These are phyloP conservation scores for Kwoniella heveanensis DNA, from an alignment of 768 basidiomycete genomes.

Conservation along the genomic window DNA sequence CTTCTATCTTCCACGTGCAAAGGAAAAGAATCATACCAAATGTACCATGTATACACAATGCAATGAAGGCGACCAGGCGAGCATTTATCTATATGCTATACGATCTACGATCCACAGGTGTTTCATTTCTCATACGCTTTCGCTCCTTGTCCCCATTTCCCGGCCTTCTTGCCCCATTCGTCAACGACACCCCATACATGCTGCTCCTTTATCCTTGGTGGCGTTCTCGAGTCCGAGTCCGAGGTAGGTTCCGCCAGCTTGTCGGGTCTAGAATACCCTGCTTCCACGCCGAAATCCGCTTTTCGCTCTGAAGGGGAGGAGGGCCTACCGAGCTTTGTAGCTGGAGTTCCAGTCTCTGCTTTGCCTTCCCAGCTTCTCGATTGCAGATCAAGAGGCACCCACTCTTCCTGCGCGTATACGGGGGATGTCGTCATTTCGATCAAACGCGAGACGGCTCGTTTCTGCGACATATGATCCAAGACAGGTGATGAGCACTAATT, in stretches of 20 bases:
- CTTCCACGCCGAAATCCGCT: conserved; percentile 50
- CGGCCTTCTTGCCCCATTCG: conserved; percentile 55
- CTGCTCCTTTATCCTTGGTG: conserved; percentile 45
- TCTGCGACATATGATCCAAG: conserved; percentile 38
- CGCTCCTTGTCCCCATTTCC: conserved; percentile 54
- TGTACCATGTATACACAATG: background rate
- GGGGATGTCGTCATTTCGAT: conserved; percentile 62
- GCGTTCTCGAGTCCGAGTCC: conserved; percentile 2
- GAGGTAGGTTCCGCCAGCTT: conserved; percentile 4
- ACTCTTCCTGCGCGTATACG: conserved; percentile 47
- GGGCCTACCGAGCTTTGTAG: background rate
- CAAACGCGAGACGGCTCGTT: conserved; percentile 65
- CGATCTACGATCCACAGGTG: background rate
- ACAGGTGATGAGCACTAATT: too few relatives aligned
- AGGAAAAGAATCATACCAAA: background rate
- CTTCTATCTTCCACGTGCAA: too few relatives aligned
- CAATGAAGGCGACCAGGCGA: background rate
- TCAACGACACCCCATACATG: conserved; percentile 56
- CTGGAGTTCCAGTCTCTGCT: conserved; percentile 1
- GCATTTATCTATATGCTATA: background rate
- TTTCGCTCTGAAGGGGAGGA: background rate
- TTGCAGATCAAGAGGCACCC: conserved; percentile 44
- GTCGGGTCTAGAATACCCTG: conserved; percentile 40
- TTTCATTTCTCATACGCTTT: conserved; percentile 32
- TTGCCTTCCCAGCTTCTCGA: conserved; percentile 46